These are phyloP conservation scores for Leptographium wingfieldii DNA, from an alignment of 2,329 filamentous ascomycete species.

Conservation along the genomic window DNA sequence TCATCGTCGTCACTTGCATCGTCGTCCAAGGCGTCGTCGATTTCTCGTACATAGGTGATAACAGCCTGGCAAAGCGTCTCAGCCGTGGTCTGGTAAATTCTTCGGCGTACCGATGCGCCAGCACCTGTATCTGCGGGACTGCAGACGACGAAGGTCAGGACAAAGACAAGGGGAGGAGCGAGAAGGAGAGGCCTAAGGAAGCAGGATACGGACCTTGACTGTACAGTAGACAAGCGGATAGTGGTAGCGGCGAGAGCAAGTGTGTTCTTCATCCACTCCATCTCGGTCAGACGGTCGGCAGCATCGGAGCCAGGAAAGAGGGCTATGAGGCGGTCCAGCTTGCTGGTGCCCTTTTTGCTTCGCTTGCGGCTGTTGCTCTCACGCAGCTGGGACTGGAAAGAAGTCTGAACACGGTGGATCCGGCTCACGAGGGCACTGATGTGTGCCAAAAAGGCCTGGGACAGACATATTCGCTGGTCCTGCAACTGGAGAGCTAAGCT, in stretches of 20 bases:
- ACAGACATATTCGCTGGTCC: neutral
- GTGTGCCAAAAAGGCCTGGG: neutral
- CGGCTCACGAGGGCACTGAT: slow-evolving; percentile 4
- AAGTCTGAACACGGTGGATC: slow-evolving; percentile 6
- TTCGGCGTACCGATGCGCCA: neutral
- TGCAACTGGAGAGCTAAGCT: neutral
- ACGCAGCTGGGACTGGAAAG: neutral
- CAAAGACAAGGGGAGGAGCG: neutral
- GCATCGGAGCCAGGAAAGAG: slow-evolving; percentile 8
- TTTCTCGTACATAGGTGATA: neutral
- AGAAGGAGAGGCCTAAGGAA: neutral
- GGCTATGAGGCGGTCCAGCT: slow-evolving; percentile 7
- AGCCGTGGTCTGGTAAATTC: neutral
- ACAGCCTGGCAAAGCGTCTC: slow-evolving; percentile 1
- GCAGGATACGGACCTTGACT: neutral
- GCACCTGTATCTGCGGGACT: neutral
- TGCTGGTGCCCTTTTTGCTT: slow-evolving; percentile 1
- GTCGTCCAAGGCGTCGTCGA: neutral
- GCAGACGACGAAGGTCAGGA: neutral
- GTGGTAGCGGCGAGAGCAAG: slow-evolving; percentile 6
- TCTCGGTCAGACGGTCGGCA: slow-evolving; percentile 7
- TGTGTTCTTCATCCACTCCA: slow-evolving; percentile 12
- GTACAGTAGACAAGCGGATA: slow-evolving; percentile 1
- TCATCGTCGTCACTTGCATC: slow-evolving; percentile 1
- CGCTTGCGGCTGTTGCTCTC: neutral